These are phyloP conservation scores for Ophiostoma ulmi DNA, from an alignment of 2,329 filamentous ascomycete species.

Conservation along the genomic window DNA sequence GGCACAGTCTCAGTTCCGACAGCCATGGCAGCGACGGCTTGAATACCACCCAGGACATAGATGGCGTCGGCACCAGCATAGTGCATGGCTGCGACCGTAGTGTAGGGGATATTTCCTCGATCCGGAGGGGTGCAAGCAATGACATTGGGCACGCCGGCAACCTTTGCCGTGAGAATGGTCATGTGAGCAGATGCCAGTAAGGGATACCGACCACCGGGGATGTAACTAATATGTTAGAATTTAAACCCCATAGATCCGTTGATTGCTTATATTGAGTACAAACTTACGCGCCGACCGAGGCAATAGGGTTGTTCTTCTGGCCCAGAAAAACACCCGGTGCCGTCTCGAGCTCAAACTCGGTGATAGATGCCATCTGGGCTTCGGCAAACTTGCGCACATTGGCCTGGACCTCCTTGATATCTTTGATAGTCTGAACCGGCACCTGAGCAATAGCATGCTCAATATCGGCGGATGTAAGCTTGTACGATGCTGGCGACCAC, in stretches of 20 bases:
- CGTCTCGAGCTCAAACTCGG: conserved; percentile 49
- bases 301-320: conserved; percentile 47
- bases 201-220: conserved; percentile 48
- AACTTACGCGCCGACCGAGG: conserved; percentile 41
- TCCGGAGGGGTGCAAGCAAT: conserved; percentile 50
- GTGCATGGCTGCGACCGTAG: conserved; percentile 48
- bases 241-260: no score
- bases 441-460: conserved; percentile 41
- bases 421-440: conserved; percentile 39
- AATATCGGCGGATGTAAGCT: conserved; percentile 43
- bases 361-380: conserved; percentile 42
- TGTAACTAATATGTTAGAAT: background rate
- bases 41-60: conserved; percentile 47
- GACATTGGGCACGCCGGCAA: conserved; percentile 47
- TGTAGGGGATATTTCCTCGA: conserved; percentile 42
- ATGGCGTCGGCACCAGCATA: conserved; percentile 48
- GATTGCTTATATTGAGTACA: no score
- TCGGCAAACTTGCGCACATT: conserved; percentile 48
- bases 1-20: conserved; percentile 53
- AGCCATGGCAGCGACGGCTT: conserved; percentile 58
- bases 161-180: conserved; percentile 52
- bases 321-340: conserved; percentile 47
- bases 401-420: conserved; percentile 42
- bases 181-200: conserved; percentile 51
- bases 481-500: conserved; percentile 47